Conservation (phyloP, 2,329 filamentous ascomycete species). For the Aspergillus luchuensis region DNA sequence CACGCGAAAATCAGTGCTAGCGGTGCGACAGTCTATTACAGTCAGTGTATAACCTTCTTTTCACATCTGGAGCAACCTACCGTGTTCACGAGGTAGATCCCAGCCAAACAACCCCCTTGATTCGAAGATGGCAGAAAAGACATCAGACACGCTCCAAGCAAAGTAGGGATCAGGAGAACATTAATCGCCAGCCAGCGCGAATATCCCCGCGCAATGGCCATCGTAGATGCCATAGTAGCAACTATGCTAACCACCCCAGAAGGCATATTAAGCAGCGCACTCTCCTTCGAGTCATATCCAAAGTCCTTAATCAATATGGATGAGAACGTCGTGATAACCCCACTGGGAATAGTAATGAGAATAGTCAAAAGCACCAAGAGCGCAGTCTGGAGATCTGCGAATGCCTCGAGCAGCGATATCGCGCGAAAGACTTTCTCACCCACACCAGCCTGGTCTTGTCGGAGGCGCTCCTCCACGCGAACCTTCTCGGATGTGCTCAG, state of each 20-base stretch:
- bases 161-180: conserved; percentile 47
- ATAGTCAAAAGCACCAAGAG: conserved; percentile 34
- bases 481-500: conserved; percentile 24
- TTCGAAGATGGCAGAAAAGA: conserved; percentile 40
- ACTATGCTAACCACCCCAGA: conserved; percentile 45
- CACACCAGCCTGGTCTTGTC: conserved; percentile 23
- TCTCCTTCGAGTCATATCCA: conserved; percentile 46
- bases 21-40: conserved; percentile 40
- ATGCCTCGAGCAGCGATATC: conserved; percentile 24
- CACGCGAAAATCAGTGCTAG: conserved; percentile 47
- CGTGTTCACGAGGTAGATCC: conserved; percentile 44
- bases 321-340: conserved; percentile 49
- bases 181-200: conserved; percentile 46
- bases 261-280: conserved; percentile 50
- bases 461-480: conserved; percentile 22
- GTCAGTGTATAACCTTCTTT: background rate
- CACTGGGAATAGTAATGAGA: conserved; percentile 44
- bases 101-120: conserved; percentile 44
- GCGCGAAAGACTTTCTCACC: conserved; percentile 26
- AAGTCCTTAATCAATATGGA: conserved; percentile 46
- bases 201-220: conserved; percentile 42
- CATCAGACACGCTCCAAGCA: conserved; percentile 47
- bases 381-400: conserved; percentile 26
- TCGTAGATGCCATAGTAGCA: conserved; percentile 42
- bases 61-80: conserved; percentile 10